Base-by-base conservation (phyloP, 306 rosid genomes). In the Cicer cuneatum region DNA sequence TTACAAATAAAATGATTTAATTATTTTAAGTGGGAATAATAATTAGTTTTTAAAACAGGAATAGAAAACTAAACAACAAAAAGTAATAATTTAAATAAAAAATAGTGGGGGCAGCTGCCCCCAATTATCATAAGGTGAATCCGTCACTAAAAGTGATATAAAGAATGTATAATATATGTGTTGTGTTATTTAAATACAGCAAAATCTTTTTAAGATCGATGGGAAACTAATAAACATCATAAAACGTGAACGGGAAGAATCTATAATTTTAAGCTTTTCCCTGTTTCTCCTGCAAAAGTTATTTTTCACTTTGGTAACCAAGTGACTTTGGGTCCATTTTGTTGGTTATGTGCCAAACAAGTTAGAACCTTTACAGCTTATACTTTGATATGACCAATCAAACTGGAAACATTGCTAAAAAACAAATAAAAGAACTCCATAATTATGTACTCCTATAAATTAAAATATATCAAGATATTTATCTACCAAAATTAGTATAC, bases 351-450 rank as follows among this genome's bases (percentile, higher is more conserved):
- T 67, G 61, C 49, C 62, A 39, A 66, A 47, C 74, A 84, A 61
- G 78, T 41, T 69, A 60, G 21, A 38, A 49, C 54, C 87, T 84
- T 84, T 80, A 84, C 83, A 80, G 83, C 80, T 77, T 46, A 80
- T 77, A 42, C 80, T 54, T 41, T 65, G 2, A 15, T 40, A 42
- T 42, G 3, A 2, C 53, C 38, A 10, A 42, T 58, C 18, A 33
- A 12, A 58, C 8, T 5, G 41, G 5, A 58, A 29, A 21, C 41
- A 29, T 58, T 57, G 39, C 47, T 37, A 60, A 6, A 47, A 47
- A 71, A 45, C 6, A 2, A 37, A 48, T 5, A 38, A 70, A 8
- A 60, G 16, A 48, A 48, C 45, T 33, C 10, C n/a, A 38, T 59
- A 60, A 60, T 45, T 7, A 52, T 19, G 42, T 10, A 29, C 4